Evolutionary conservation across 2,329 filamentous ascomycete species (phyloP), one percentile per base, ranked within the genome.

Genomic region (Fusarium sp.): DNA sequence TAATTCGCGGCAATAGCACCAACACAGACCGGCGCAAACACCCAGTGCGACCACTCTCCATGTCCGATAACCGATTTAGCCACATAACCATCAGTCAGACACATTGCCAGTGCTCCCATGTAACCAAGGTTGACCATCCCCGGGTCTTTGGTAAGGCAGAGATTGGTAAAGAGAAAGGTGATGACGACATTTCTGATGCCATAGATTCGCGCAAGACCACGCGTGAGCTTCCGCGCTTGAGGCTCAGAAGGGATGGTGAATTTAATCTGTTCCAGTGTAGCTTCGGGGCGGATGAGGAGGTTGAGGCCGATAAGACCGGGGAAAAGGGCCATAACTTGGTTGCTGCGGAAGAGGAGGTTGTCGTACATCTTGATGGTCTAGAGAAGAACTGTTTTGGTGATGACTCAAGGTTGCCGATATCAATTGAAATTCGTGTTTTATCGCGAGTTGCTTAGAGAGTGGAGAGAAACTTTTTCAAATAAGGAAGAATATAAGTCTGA

Each of bases 21-120:
- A 16, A 65, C 2, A n/a, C 29, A 45, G 20, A 65, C 14, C 3
- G 62, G 62, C 6, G 46, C 51, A 51, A 65, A 65, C 0, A 27
- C 22, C 62, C 62, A 65, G 14, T 65, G 60, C 20, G 40, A 32
- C 62, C 62, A 65, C 11, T 65, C 44, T 8, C 62, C 62, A 25
- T 65, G 25, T 1, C 62, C 62, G 4, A 65, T 56, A 0, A 65
- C 60, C 9, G 53, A 38, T 16, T 24, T 64, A 0, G 51, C 62
- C 1, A 65, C 62, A 14, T 65, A 20, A 2, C 62, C 62, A 42
- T 65, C 62, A n/a, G 60, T 51, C 2, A 59, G 12, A 3, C 44
- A 49, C 62, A 65, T 65, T 1, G 38, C 51, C 6, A 59, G 15
- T 2, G 29, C 51, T 10, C 59, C 60, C 7, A 59, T 8, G 8